These are phyloP conservation scores for Sphagnum contortum DNA, from an alignment of 225 moss, liverwort and hornwort genomes.

Conservation along the genomic window DNA sequence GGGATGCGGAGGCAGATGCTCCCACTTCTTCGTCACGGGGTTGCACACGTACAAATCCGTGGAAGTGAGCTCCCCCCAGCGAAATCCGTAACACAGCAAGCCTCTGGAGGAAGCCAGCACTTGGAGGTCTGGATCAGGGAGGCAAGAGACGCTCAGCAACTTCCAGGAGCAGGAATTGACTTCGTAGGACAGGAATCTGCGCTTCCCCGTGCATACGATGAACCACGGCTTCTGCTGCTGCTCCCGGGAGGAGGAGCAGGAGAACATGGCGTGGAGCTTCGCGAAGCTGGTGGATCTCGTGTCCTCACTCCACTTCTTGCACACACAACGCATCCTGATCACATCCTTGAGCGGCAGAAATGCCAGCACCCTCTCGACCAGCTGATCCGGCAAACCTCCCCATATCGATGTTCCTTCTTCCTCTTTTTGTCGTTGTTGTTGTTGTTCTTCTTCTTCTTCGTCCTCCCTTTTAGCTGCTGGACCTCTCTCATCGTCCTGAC, in stretches of 20 bases:
- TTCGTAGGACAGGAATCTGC: constrained; percentile 25
- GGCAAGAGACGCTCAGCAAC: constrained; percentile 8
- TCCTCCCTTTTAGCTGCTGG: no score
- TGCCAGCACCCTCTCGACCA: constrained; percentile 17
- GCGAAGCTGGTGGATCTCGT: constrained; percentile 10
- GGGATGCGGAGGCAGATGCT: constrained; percentile 26
- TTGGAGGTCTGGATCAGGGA: constrained; percentile 32
- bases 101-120: constrained; percentile 31
- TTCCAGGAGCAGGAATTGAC: constrained; percentile 23
- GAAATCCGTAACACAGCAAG: constrained; percentile 25
- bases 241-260: background rate
- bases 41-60: constrained; percentile 26
- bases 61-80: constrained; percentile 19
- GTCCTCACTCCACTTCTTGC: constrained; percentile 26
- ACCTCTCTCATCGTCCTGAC: no score
- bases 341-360: constrained; percentile 19
- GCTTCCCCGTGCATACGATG: constrained; percentile 21
- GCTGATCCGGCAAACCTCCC: constrained; percentile 16
- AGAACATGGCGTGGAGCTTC: constrained; percentile 17
- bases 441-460: no score
- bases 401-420: constrained; percentile 8
- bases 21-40: constrained; percentile 31
- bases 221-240: constrained; percentile 27
- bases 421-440: no score
- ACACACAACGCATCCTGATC: constrained; percentile 22